Percentiles rank a stretch among this genome's conserved stretches.
These are phyloP conservation scores for Athelia sp. DNA, from an alignment of 1,284 basidiomycete genomes.

Conservation along the genomic window DNA sequence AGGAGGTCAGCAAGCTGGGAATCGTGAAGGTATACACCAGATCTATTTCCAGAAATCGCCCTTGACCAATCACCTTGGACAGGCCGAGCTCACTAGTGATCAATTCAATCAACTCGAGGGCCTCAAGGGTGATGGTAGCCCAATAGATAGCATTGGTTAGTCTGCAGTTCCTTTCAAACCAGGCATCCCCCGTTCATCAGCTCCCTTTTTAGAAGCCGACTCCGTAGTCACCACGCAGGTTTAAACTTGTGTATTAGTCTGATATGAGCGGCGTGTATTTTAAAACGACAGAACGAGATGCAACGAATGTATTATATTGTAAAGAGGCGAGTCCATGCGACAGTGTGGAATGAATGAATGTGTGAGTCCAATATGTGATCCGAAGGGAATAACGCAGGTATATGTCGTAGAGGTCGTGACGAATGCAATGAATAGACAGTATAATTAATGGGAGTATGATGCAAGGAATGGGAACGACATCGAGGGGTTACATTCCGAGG, in stretches of 20 bases:
- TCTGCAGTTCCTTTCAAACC: no score
- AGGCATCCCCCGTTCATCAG: neutral
- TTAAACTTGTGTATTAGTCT: neutral
- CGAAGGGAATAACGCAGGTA: neutral
- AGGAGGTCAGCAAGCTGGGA: no score
- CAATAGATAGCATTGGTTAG: conserved; percentile 53
- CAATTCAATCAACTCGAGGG: conserved; percentile 32
- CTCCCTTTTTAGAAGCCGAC: conserved; percentile 38
- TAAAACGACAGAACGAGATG: neutral
- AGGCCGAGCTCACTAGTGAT: conserved; percentile 43
- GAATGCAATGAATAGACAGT: neutral
- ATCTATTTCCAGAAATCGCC: conserved; percentile 20
- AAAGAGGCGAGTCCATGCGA: neutral
- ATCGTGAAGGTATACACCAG: neutral
- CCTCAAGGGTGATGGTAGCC: conserved; percentile 28
- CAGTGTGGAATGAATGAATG: neutral
- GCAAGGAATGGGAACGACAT: neutral
- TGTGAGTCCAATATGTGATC: neutral
- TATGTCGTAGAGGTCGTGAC: neutral
- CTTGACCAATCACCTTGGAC: neutral
- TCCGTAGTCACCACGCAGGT: conserved; percentile 34
- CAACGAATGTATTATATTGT: neutral
- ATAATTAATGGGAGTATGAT: neutral
- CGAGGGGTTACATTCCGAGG: neutral
- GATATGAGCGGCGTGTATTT: neutral